Evolutionary conservation across 1,139 yeast species (phyloP).

Genomic region (Pneumocystis jirovecii): DNA sequence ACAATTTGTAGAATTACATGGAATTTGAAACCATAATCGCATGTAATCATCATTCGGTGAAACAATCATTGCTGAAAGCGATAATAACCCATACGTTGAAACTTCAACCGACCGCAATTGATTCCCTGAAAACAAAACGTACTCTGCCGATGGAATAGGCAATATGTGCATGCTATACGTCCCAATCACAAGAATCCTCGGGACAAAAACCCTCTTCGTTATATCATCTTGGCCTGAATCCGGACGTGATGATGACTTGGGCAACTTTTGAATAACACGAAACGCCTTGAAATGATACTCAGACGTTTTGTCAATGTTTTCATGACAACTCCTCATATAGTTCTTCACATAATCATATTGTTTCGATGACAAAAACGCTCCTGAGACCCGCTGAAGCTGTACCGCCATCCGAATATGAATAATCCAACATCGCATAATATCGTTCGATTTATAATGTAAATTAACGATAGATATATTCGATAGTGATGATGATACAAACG

Average conservation of each 20-base stretch:
- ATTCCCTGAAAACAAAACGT: not conserved
- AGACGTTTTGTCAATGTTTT: not conserved
- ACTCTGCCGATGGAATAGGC: not conserved
- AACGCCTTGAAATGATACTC: not conserved
- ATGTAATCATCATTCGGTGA: not conserved
- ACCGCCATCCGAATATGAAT: not conserved
- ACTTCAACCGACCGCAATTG: not conserved
- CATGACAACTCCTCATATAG: not conserved
- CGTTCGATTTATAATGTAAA: not conserved
- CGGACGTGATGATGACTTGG: not conserved
- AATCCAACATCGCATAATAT: slow-evolving; percentile 1
- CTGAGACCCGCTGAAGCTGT: not conserved
- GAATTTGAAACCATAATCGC: not conserved
- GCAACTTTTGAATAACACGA: not conserved
- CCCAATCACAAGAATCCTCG: not conserved
- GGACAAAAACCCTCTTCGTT: not conserved
- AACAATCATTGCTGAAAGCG: not conserved
- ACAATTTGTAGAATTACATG: not conserved
- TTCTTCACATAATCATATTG: not conserved
- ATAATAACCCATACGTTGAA: not conserved
- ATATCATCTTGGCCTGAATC: not conserved
- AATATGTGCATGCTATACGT: not conserved
- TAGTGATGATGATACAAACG: not conserved
- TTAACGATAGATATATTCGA: not conserved
- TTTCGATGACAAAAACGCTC: not conserved